Evolutionary conservation across 768 basidiomycete genomes (phyloP), one percentile per base, ranked within the genome.

Genomic region (Agrocybe praecox): DNA sequence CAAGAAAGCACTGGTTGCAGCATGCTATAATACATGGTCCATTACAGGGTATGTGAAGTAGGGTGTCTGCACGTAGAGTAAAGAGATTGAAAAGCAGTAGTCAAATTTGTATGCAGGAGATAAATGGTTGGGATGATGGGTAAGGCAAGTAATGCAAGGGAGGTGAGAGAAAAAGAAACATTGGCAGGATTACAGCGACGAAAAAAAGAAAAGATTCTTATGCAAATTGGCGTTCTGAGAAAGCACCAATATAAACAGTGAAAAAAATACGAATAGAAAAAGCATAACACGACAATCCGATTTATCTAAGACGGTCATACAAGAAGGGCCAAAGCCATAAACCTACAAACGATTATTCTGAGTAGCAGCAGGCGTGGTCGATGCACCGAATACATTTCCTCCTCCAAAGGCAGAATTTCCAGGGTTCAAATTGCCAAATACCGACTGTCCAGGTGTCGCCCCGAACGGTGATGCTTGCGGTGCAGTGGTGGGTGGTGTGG

Each of bases 381-480:
- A 18, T 17, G 52, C 52, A 6, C 55, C 60, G 53, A 61, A 61
- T 9, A 46, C 45, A 26, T 40, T 40, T 40, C 45, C 45, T 17
- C 58, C 53, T 11, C 60, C 56, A 50, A 60, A 60, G 17, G 24
- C 58, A 52, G 44, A 47, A 2, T 24, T 40, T 17, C 50, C 42
- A 4, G 34, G 17, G 2, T 46, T 43, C 15, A 29, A 21, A 19
- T 29, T 46, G 6, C 57, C 57, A 45, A 58, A 58, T n/a, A 29
- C 52, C 22, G 33, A 46, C 14, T 52, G 46, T 24, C 72, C 72
- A 59, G 76, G 72, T 10, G 71, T 44, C 21, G 71, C 56, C 21
- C 66, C 46, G 52, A 69, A 64, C 21, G 75, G 69, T 17, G 73
- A 70, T 32, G 68, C 43, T 42, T 66, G 66, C 19, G 68, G 53